Base-by-base conservation (phyloP, 805 yeast genomes). In the Kazachstania psychrophila region DNA sequence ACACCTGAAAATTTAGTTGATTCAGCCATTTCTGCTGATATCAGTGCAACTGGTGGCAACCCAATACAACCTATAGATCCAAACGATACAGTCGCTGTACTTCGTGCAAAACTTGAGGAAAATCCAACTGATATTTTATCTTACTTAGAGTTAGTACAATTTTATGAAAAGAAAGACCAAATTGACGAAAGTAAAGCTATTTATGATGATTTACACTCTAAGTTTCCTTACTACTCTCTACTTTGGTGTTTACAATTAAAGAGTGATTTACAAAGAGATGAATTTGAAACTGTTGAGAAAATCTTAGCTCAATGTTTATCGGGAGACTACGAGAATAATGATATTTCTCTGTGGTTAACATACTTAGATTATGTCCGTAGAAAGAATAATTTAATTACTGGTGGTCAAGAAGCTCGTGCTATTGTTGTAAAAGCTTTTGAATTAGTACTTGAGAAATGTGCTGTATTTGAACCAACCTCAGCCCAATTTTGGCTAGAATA, bases 401-500 rank as follows among this genome's bases (percentile, higher is more conserved):
- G 89, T 17, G 92, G 92, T 24, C 94, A 81, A 53, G 77, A 72
- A 44, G 88, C 92, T 0, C 65, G 92, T 44, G 70, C 77, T 9
- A 70, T 73, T 2, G 82, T 88, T 11, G 66, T 79, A 13, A 80
- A 77, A 52, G 94, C 96, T 0, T 89, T 78, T 55, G 94, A 87
- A 42, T 74, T 82, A 54, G 95, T 94, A 1, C 64, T 83, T 14
- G 75, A 70, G 20, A 73, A 77, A 41, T 84, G 88, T 34, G 96
- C 96, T 0, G 60, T 75, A 23, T 52, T 47, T 37, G 97, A 92
- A 55, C 72, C 80, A 5, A 66, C 72, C 24, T 72, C 88, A 14
- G 79, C 81, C 23, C 65, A 66, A 2, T 61, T 92, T 28, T 89
- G 96, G 95, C 66, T 69, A 33, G 92, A 83, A 47, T 92, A 85